Evolutionary conservation across 805 yeast species (phyloP), one percentile per base, ranked within the genome.

Genomic region (Candida lessepsii): DNA sequence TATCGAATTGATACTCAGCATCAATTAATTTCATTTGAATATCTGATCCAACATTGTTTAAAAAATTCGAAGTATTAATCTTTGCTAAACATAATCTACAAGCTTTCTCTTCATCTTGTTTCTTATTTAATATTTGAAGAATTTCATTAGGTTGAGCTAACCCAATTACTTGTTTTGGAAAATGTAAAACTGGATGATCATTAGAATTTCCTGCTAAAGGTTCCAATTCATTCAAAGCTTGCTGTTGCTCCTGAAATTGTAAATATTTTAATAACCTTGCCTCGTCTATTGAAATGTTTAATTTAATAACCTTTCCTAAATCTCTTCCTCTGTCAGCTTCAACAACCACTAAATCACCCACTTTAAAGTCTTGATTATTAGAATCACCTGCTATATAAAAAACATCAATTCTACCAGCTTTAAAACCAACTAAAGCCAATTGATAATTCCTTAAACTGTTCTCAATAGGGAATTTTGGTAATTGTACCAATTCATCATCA

Each of bases 321-420:
- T 86, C 95, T 26, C 78, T 64, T 26, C 95, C 95, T 24, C 95
- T 67, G 54, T 86, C 95, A 1, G 93, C 95, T 54, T 86, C 91
- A 13, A 85, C 95, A 53, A 85, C 77, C 11, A 86, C 91, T 52
- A 83, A 69, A 54, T 83, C 89, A 16, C 85, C 85, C 4, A 68
- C 60, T 36, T 66, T 62, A 30, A 80, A 58, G 2, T 24, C 23
- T 2, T 11, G 6, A 4, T n/a, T 15, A 24, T 11, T 24, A 5
- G 33, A 19, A 26, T 47, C 47, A 16, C 44, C 36, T 2, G 87
- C 80, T 15, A 81, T 61, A 54, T 77, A 79, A 53, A 84, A 87
- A 7, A 86, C 87, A 59, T 88, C 96, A 40, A 82, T 63, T 30
- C 96, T 70, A 7, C 88, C 86, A 20, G 83, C 79, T 58, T 89